Base-by-base conservation (phyloP, 2,329 filamentous ascomycete genomes). In the Penicillium sp. region DNA sequence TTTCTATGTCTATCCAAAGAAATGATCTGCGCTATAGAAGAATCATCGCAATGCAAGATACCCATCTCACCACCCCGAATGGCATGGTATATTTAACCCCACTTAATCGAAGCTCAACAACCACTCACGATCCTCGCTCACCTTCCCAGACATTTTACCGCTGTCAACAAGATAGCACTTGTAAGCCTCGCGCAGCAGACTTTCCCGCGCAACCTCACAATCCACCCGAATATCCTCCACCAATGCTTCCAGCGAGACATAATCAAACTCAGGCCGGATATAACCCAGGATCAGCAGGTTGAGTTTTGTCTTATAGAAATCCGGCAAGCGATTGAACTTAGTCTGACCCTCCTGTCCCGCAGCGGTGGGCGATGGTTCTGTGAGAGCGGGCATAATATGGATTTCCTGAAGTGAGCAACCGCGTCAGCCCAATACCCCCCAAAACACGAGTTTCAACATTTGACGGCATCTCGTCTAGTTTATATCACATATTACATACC, bases 221-320 rank as follows among this genome's bases (percentile, higher is more conserved):
- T 97, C 93, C 58, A 84, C 79, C 64, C 80, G 80, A 65, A 98
- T 98, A 72, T 98, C 93, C 61, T 84, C 80, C 39, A 97, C 81
- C 64, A 97, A 75, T 31, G 84, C 85, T 55, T 96, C 90, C 59
- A 88, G 77, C 55, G 80, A 84, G 53, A 83, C 81, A 72, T 98
- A 98, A 73, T 97, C 88, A 65, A 80, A 83, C 72, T 97, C 93
- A 8, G 88, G 84, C 46, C 93, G 79, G 54, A 98, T 89, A 69
- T 88, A 97, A 28, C 90, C 93, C 53, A 91, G 69, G 43, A 98
- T 82, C 22, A 89, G 69, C 15, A 97, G 74, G 37, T 88, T 83
- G 75, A 97, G 85, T 58, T 82, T 80, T 5, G 78, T 79, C 54
- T 80, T 87, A 72, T 97, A 97, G 67, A 98, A 98, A 66, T 97